Evolutionary conservation across 1,284 basidiomycete genomes (phyloP), one percentile per base, ranked within the genome.

Genomic region (Meira nashicola): DNA sequence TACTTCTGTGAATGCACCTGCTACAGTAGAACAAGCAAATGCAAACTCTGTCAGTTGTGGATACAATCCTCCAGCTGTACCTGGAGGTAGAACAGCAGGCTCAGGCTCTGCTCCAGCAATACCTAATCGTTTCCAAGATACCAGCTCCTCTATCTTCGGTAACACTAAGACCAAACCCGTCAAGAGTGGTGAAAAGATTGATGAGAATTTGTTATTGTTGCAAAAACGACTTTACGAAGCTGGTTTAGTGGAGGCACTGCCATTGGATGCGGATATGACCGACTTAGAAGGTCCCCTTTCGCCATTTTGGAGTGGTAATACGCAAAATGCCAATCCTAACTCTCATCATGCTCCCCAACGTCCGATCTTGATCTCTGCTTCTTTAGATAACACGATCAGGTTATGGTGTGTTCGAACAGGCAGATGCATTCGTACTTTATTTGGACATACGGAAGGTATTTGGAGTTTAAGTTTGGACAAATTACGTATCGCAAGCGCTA

Each of bases 391-490:
- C 77, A 97, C 92, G 14, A 87, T 98, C 80, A 92, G 92, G 79
- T 76, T 94, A 15, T 99, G 95, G 95, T 92, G 97, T 74, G 86
- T 97, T 44, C 90, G 94, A 67, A 86, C 86, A 1, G 91, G 89
- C 25, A 86, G 87, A 68, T 85, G 87, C 49, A 82, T 86, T 52
- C 83, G 85, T 68, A 97, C 95, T 38, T 83, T 95, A 59, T 99
- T 99, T 78, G 95, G 94, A 0, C 92, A 95, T 63, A 79, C 81
- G 48, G 92, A 95, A 75, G 95, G 95, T 57, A 92, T 99, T 8
- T 99, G 94, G 94, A 86, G 86, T 12, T 87, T 98, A 37, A 92
- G 90, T 52, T 87, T 89, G 64, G 92, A 99, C 80, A 90, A 91
- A 74, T 82, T 97, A 70, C 84, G 95, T 55, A 83, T 99, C 54